Base-by-base conservation (phyloP, 495 filamentous ascomycete species). In the Polyplosphaeria fusca region DNA sequence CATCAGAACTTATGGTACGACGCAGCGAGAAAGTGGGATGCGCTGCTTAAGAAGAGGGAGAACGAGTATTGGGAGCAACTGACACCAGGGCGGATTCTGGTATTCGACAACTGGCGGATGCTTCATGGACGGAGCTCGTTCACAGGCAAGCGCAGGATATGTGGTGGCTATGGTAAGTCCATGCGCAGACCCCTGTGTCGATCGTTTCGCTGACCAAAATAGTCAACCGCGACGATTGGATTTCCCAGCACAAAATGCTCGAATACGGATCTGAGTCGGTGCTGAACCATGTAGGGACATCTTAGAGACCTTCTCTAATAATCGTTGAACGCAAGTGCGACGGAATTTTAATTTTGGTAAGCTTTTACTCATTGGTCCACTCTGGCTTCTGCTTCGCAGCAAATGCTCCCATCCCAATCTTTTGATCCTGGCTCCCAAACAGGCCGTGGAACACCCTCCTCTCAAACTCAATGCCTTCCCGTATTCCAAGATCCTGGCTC, bases 61-160 rank as follows among this genome's bases (percentile, higher is more conserved):
- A 72, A 70, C 32, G 77, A 91, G 59, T 87, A 86, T 54, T 84
- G 84, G 86, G 82, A 83, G 28, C 86, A 94, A 64, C 73, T 97
- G 41, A 65, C 81, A 57, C 91, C 92, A 0, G 92, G 92, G 13
- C 84, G 71, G 44, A 77, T 85, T n/a, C 52, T 96, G 89, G 85
- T 95, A 18, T 95, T 97, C 68, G 89, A 97, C 69, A 96, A 97
- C 66, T 96, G 91, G 91, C 79, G 92, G 55, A 88, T 95, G 52
- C 70, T 97, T 42, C 92, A 97, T 70, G 92, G 90, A 2, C 76
- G 92, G 58, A 79, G 81, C 19, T 78, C 81, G 13, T 97, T 95
- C 65, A 86, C 81, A 5, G 92, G 92, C 16, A 86, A 85, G 64
- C 76, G 92, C 61, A 83, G 90, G 61, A 86, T 97, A 70, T 94